phyloP scores from a whole-genome alignment of 805 yeast genomes.

The Schwanniomyces polymorphus region DNA sequence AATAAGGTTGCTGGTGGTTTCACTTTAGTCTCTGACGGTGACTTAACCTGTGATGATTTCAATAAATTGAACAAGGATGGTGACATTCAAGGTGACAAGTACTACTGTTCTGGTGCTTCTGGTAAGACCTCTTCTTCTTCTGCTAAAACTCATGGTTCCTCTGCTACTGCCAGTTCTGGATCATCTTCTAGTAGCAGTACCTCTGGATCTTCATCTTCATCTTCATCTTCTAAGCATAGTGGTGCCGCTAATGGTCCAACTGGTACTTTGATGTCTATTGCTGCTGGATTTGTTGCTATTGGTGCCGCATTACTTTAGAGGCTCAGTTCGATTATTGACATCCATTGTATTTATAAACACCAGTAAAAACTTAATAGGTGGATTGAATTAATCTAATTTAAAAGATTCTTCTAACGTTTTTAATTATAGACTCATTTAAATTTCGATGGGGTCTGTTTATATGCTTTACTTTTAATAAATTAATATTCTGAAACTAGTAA shows the following conservation, averaged over 20 bases:
- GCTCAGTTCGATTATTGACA: background rate
- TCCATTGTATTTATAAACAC: background rate
- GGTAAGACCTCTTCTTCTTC: constrained; percentile 45
- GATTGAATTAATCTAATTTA: background rate
- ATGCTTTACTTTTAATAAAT: background rate
- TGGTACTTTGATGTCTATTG: constrained; percentile 24
- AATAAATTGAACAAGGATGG: constrained; percentile 71
- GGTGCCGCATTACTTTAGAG: constrained; percentile 30
- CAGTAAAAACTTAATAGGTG: background rate
- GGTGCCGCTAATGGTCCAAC: constrained; percentile 23
- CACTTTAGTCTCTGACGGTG: constrained; percentile 69
- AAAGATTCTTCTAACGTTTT: background rate
- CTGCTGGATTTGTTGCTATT: constrained; percentile 35
- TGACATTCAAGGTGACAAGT: constrained; percentile 88
- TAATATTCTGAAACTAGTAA: background rate
- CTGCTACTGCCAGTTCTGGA: constrained; percentile 25
- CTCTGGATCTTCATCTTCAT: constrained; percentile 12
- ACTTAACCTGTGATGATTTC: constrained; percentile 80
- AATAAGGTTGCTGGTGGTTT: constrained; percentile 91
- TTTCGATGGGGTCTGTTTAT: background rate
- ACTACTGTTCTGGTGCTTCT: constrained; percentile 66
- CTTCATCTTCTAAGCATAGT: constrained; percentile 18
- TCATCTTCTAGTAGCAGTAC: constrained; percentile 16
- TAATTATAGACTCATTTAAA: background rate
- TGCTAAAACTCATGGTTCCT: constrained; percentile 31